Conservation (phyloP, 441 rosid species). For the Pelargonium cotyledonis region DNA sequence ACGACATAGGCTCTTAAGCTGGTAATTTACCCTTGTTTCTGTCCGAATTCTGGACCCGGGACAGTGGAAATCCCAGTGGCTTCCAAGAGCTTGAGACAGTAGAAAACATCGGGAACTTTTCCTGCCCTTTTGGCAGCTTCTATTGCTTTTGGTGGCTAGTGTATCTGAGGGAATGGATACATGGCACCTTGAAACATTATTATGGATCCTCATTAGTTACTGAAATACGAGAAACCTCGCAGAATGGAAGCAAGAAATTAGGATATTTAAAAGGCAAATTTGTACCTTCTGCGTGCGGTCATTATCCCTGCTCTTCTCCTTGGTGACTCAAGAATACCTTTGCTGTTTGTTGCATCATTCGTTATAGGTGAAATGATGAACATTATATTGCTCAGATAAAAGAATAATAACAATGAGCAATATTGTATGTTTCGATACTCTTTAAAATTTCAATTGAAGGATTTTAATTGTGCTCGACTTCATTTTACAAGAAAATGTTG, state of each 20-base stretch:
- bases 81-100: constrained; percentile 92
- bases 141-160: constrained; percentile 69
- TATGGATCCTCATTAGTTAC: too few relatives aligned
- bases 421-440: too few relatives aligned
- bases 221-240: not conserved
- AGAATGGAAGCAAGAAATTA: not conserved
- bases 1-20: not conserved
- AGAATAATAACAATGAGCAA: too few relatives aligned
- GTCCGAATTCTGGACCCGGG: constrained; percentile 98
- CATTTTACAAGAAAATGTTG: too few relatives aligned
- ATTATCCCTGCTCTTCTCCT: constrained; percentile 83
- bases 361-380: too few relatives aligned
- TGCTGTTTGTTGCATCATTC: constrained; percentile 36
- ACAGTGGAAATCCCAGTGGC: constrained; percentile 99
- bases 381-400: too few relatives aligned
- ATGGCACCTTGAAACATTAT: constrained; percentile 63
- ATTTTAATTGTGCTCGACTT: too few relatives aligned
- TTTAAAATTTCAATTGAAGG: too few relatives aligned
- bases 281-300: constrained; percentile 96
- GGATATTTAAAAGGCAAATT: not conserved
- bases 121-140: constrained; percentile 86
- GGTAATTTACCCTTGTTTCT: constrained; percentile 74
- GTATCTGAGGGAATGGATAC: constrained; percentile 96
- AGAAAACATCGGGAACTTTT: constrained; percentile 90
- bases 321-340: constrained; percentile 82